These are phyloP conservation scores for Pseudozyma pruni DNA, from an alignment of 1,284 basidiomycete genomes.

Conservation along the genomic window DNA sequence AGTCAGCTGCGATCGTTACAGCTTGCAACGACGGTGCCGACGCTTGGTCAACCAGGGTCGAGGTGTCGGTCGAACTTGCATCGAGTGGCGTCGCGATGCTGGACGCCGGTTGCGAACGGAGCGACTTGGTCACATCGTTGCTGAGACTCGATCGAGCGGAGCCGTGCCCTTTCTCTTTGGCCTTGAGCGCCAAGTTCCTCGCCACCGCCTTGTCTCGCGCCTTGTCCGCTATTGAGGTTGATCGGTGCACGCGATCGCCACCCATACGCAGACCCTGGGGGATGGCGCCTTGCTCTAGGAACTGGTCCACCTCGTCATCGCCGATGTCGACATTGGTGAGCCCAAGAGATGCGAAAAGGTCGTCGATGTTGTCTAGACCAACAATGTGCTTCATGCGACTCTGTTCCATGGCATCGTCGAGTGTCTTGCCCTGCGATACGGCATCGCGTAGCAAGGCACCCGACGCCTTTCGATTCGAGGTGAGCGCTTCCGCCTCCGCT, in stretches of 20 bases:
- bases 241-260: slow-evolving; percentile 42
- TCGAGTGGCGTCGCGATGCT: slow-evolving; percentile 12
- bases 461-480: slow-evolving; percentile 46
- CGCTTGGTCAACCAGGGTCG: not conserved
- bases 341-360: slow-evolving; percentile 61
- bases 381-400: slow-evolving; percentile 47
- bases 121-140: slow-evolving; percentile 1
- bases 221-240: slow-evolving; percentile 47
- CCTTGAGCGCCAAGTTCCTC: slow-evolving; percentile 41
- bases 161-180: slow-evolving; percentile 42
- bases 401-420: slow-evolving; percentile 49
- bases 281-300: slow-evolving; percentile 55
- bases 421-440: slow-evolving; percentile 45
- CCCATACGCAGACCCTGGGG: slow-evolving; percentile 46
- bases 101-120: slow-evolving; percentile 8
- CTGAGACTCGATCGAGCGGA: slow-evolving; percentile 25
- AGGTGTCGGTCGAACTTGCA: slow-evolving; percentile 2
- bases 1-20: not conserved
- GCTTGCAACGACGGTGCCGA: slow-evolving; percentile 2
- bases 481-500: slow-evolving; percentile 55
- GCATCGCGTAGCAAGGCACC: slow-evolving; percentile 46
- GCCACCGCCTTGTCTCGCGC: slow-evolving; percentile 53
- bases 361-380: slow-evolving; percentile 53
- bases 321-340: slow-evolving; percentile 56
- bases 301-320: slow-evolving; percentile 61